Percentiles rank a stretch among this genome's conserved stretches.
Evolutionary conservation across 2,329 filamentous ascomycete genomes (phyloP).

Genomic region (Penicillium sp.): DNA sequence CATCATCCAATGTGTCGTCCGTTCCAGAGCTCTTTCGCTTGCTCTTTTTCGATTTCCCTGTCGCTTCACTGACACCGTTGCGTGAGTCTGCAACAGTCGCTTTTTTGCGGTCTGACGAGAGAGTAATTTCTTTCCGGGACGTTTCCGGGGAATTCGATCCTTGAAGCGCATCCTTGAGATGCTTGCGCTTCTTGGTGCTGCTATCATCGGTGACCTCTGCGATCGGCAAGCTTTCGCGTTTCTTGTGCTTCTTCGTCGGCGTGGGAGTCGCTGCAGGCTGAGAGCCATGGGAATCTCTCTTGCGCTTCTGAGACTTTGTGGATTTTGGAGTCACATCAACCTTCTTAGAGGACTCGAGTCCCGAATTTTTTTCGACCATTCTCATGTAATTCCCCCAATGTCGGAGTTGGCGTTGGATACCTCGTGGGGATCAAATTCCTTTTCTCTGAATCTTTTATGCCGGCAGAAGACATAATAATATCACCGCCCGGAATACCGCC

Average conservation of each 20-base stretch:
- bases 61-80: constrained; percentile 17
- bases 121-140: constrained; percentile 29
- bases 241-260: constrained; percentile 41
- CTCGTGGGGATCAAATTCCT: constrained; percentile 10
- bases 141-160: constrained; percentile 34
- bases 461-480: constrained; percentile 16
- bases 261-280: constrained; percentile 27
- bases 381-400: constrained; percentile 16
- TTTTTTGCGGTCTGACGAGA: constrained; percentile 29
- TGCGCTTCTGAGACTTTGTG: constrained; percentile 34
- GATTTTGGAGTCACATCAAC: constrained; percentile 20
- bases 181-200: constrained; percentile 26
- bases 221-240: constrained; percentile 21
- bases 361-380: constrained; percentile 50
- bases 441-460: constrained; percentile 23
- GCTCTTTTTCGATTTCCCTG: constrained; percentile 38
- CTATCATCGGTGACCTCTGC: constrained; percentile 31
- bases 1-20: constrained; percentile 12
- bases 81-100: constrained; percentile 24
- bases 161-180: constrained; percentile 21
- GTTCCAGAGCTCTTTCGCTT: constrained; percentile 34
- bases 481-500: constrained; percentile 3
- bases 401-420: constrained; percentile 1
- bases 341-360: constrained; percentile 43
- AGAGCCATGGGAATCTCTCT: constrained; percentile 32